Conservation (phyloP, 148 eudicot genomes). For the Vaccinium darrowii region DNA sequence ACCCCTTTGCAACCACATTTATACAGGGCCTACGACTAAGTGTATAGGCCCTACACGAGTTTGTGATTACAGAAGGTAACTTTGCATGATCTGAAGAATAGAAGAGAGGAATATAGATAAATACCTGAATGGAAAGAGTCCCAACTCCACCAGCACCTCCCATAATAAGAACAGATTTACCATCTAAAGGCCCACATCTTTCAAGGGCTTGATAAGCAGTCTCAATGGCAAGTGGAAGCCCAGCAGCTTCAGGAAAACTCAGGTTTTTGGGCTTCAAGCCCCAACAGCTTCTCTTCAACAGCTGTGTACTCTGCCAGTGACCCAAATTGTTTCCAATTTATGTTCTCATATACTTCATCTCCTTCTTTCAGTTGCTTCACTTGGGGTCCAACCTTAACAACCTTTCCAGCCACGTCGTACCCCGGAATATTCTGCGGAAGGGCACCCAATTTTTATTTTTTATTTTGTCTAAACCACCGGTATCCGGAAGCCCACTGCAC, state of each 20-base stretch:
- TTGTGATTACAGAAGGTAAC: no score
- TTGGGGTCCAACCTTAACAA: conserved; percentile 77
- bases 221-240: conserved; percentile 81
- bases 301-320: conserved; percentile 90
- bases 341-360: conserved; percentile 87
- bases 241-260: conserved; percentile 76
- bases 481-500: no score
- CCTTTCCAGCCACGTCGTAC: conserved; percentile 82
- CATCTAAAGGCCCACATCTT: conserved; percentile 61
- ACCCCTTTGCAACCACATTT: no score
- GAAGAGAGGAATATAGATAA: background rate
- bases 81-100: background rate
- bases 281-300: conserved; percentile 78
- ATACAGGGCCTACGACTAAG: no score
- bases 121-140: conserved; percentile 75
- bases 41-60: no score
- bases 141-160: conserved; percentile 98
- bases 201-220: conserved; percentile 95
- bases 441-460: no score
- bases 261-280: conserved; percentile 72
- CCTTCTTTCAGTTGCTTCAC: conserved; percentile 72
- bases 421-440: conserved; percentile 72
- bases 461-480: no score
- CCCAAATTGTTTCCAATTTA: conserved; percentile 71
- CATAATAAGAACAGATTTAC: conserved; percentile 78